A percentile compares a stretch with the other conserved stretches of the same genome.
These are phyloP conservation scores for Colletotrichum trifolii DNA, from an alignment of 2,329 filamentous ascomycete species.

Conservation along the genomic window DNA sequence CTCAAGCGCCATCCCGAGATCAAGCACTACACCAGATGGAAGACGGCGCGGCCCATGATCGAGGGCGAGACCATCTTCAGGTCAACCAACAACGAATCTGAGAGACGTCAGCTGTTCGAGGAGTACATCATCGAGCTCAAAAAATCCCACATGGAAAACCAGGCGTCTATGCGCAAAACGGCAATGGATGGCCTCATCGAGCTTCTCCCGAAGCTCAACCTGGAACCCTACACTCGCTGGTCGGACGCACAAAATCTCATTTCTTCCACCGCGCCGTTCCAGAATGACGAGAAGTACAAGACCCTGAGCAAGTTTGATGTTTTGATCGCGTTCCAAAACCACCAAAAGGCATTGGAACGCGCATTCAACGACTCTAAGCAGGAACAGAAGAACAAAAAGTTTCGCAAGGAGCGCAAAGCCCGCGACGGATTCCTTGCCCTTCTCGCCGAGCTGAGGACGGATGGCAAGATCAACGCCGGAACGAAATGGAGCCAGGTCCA, in stretches of 20 bases:
- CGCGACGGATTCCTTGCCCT: conserved; percentile 84
- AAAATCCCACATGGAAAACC: conserved; percentile 81
- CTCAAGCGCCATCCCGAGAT: conserved; percentile 96
- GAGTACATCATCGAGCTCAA: conserved; percentile 91
- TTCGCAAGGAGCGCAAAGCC: conserved; percentile 84
- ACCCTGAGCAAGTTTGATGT: conserved; percentile 89
- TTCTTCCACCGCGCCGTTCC: conserved; percentile 79
- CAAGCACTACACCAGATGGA: conserved; percentile 96
- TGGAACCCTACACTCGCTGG: conserved; percentile 97
- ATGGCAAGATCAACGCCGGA: conserved; percentile 87
- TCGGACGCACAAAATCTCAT: conserved; percentile 87
- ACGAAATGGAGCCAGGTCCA: conserved; percentile 90
- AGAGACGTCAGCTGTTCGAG: conserved; percentile 90
- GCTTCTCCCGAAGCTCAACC: conserved; percentile 80
- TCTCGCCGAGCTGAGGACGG: conserved; percentile 77
- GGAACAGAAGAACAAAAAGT: conserved; percentile 83
- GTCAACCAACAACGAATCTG: conserved; percentile 86
- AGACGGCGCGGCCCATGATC: conserved; percentile 92
- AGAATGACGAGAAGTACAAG: conserved; percentile 86
- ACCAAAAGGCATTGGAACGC: conserved; percentile 92
- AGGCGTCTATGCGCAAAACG: conserved; percentile 77
- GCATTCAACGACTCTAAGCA: conserved; percentile 92
- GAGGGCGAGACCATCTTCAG: conserved; percentile 96
- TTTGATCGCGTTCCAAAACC: conserved; percentile 91
- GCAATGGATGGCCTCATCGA: conserved; percentile 86